Base-by-base conservation (phyloP, 2,329 filamentous ascomycete species). In the Diplocarpon mali region DNA sequence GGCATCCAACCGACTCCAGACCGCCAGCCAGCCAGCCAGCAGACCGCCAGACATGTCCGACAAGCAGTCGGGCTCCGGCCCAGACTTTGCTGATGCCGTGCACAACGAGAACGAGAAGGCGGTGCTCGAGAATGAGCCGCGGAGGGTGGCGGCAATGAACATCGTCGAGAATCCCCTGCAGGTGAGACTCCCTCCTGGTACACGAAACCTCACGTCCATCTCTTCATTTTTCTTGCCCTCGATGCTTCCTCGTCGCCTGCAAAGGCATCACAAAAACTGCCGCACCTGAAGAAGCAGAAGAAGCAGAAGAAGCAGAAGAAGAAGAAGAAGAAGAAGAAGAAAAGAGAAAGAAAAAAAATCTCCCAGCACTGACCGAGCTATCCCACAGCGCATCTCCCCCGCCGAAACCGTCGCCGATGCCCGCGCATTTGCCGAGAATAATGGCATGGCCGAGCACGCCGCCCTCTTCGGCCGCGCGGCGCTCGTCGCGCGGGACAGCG, bases 381-480 rank as follows among this genome's bases (percentile, higher is more conserved):
- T 34, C 13, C n/a, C 10, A 12, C 62, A 70, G 49, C 64, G 63
- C 45, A 62, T 59, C 9, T 51, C 70, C 43, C 63, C 65, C 9
- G 62, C 64, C 40, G 61, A 62, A 24, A 66, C 65, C 44, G 55
- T 70, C 6, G 64, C 67, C 42, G 67, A 67, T 11, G 68, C 68
- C 5, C 62, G 66, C 12, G 66, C 65, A n/a, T 84, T 83, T 55
- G 79, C 77, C 35, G 65, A 67, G 13, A 62, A 69, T 34, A 73
- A 82, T 53, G 70, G 69, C 14, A 68, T 87, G 36, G 60, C 65
- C 2, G 73, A 80, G 45, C 70, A 80, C 52, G 63, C 75, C 7
- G 63, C 66, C 5, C 59, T 81, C n/a, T 69, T 87, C 45, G 69
- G 73, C 41, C 80, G 79, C 52, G 84, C 81, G 62, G 70, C 46